A percentile compares a stretch with the other conserved stretches of the same genome.
These are phyloP conservation scores for Phoma herbarum DNA, from an alignment of 2,329 filamentous ascomycete species.

Conservation along the genomic window DNA sequence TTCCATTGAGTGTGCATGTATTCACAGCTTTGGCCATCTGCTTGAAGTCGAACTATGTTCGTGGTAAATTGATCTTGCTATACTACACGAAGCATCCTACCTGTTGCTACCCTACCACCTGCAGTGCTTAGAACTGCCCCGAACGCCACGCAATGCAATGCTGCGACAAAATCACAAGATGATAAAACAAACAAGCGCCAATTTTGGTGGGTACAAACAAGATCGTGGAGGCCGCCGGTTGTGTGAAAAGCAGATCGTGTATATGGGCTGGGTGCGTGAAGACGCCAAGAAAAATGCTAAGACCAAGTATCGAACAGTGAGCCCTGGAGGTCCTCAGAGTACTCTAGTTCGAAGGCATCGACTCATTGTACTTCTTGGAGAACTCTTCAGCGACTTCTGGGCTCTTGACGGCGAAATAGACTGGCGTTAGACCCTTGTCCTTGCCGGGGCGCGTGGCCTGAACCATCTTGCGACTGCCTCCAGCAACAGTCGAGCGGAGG, in stretches of 20 bases:
- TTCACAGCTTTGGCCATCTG: neutral
- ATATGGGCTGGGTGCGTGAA: neutral
- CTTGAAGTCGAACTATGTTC: constrained; percentile 2
- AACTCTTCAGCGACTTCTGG: constrained; percentile 44
- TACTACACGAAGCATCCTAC: constrained; percentile 16
- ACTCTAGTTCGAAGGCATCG: constrained; percentile 30
- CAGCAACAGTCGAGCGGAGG: constrained; percentile 34
- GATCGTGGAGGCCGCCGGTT: neutral
- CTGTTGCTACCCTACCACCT: constrained; percentile 4
- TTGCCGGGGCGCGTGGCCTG: constrained; percentile 34
- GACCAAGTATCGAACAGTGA: neutral
- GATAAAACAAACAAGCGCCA: constrained; percentile 15
- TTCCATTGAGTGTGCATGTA: neutral
- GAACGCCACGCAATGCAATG: constrained; percentile 33
- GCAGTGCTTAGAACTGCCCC: constrained; percentile 14
- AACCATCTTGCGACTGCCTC: constrained; percentile 43
- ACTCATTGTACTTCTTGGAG: constrained; percentile 40
- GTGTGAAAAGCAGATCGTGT: constrained; percentile 1
- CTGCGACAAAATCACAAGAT: constrained; percentile 17
- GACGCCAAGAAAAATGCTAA: neutral
- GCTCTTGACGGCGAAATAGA: constrained; percentile 42
- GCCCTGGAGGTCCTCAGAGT: neutral
- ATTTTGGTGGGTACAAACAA: constrained; percentile 14
- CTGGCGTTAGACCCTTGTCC: constrained; percentile 34
- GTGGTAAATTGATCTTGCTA: constrained; percentile 8